phyloP scores from a whole-genome alignment of 441 rosid genomes.

The Gossypium gossypioides region DNA sequence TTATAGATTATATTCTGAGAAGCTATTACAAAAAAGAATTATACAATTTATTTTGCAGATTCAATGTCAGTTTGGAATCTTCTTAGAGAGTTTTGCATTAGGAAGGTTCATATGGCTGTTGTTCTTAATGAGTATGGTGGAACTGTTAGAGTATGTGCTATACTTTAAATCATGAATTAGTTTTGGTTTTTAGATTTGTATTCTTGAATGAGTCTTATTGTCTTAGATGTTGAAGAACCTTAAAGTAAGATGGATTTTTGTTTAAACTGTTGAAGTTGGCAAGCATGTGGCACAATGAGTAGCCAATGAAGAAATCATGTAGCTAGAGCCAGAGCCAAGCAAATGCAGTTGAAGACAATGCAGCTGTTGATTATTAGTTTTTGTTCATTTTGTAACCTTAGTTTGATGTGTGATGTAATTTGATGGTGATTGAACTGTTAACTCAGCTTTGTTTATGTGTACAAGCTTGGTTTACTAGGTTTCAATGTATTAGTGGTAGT shows the following conservation, averaged over 20 bases:
- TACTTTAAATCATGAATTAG: background rate
- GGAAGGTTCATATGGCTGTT: slow-evolving; percentile 99
- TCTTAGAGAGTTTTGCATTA: slow-evolving; percentile 94
- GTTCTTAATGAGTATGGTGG: slow-evolving; percentile 98
- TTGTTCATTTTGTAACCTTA: too few species aligned
- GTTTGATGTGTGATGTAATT: too few species aligned
- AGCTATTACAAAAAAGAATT: slow-evolving; percentile 1
- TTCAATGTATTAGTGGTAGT: too few species aligned
- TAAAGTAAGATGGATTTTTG: background rate
- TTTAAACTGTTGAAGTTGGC: background rate
- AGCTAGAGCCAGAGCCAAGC: too few species aligned
- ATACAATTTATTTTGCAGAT: slow-evolving; percentile 43
- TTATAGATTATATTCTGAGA: background rate
- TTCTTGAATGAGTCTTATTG: background rate
- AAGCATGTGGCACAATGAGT: too few species aligned
- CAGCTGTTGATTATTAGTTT: too few species aligned
- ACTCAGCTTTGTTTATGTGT: too few species aligned
- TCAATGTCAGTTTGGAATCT: slow-evolving; percentile 99
- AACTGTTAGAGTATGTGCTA: slow-evolving; percentile 78
- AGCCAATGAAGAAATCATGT: too few species aligned
- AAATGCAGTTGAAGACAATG: too few species aligned
- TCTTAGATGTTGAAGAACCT: background rate
- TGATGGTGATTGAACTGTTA: too few species aligned
- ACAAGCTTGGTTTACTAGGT: too few species aligned
- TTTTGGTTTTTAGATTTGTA: background rate